Percentiles rank a stretch among this genome's conserved stretches.
phyloP scores from a whole-genome alignment of 768 basidiomycete species.

The Mycena belliarum region DNA sequence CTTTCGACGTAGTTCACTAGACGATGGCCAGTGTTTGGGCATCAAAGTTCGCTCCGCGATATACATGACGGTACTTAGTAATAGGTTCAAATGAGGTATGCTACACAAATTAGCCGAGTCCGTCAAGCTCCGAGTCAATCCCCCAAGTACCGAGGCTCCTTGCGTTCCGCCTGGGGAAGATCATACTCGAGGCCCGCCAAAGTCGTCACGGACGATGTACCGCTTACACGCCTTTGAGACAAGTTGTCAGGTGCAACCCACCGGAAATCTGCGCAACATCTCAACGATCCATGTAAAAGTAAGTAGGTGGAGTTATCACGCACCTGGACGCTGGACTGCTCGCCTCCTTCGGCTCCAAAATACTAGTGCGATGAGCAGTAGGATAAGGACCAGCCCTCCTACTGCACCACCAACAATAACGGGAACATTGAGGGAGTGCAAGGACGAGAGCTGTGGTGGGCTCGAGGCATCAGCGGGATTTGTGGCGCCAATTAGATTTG shows the following conservation, averaged over 20 bases:
- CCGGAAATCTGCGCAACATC: too few species aligned
- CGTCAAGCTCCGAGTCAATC: not conserved
- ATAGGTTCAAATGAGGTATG: too few species aligned
- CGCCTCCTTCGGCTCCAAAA: not conserved
- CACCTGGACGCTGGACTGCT: not conserved
- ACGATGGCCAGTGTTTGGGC: too few species aligned
- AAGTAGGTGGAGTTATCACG: too few species aligned
- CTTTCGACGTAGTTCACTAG: too few species aligned
- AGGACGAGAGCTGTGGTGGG: not conserved
- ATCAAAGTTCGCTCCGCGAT: too few species aligned
- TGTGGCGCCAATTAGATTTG: too few species aligned
- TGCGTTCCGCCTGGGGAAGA: not conserved
- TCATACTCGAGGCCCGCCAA: not conserved
- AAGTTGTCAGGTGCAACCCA: too few species aligned
- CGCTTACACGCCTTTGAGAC: not conserved
- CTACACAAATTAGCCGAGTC: too few species aligned
- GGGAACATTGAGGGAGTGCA: not conserved
- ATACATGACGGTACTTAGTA: too few species aligned
- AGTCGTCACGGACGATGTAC: not conserved
- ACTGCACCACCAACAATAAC: not conserved
- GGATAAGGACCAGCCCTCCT: not conserved
- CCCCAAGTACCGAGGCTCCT: not conserved
- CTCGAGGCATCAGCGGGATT: not conserved
- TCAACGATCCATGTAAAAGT: too few species aligned
- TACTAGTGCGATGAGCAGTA: not conserved